A percentile compares a stretch with the other conserved stretches of the same genome.
These are phyloP conservation scores for Ulota crispa DNA, from an alignment of 225 moss, liverwort and hornwort genomes.

Conservation along the genomic window DNA sequence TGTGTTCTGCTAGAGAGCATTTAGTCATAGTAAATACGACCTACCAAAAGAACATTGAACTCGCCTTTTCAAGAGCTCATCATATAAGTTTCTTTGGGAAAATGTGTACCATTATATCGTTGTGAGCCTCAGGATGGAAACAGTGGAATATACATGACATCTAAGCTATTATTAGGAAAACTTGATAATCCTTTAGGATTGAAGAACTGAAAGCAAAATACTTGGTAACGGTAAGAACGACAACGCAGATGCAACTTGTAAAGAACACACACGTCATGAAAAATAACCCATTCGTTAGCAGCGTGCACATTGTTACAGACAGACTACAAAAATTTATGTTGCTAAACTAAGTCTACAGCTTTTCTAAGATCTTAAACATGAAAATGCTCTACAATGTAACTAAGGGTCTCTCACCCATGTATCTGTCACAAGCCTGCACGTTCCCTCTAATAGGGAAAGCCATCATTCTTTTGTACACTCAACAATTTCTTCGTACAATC, in stretches of 20 bases:
- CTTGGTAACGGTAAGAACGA: not conserved
- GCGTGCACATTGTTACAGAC: constrained; percentile 6
- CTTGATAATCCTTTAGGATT: not conserved
- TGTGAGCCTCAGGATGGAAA: no score
- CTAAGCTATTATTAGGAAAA: no score
- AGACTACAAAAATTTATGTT: constrained; percentile 18
- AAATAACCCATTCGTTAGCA: not conserved
- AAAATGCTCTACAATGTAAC: constrained; percentile 23
- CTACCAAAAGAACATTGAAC: no score
- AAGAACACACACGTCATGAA: not conserved
- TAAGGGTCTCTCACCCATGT: constrained; percentile 19
- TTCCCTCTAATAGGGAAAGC: constrained; percentile 11
- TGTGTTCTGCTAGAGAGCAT: no score
- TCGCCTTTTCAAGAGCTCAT: no score
- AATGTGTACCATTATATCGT: no score
- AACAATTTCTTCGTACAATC: constrained; percentile 9
- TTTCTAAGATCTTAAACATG: constrained; percentile 3
- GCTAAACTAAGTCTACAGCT: constrained; percentile 4
- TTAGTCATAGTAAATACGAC: no score
- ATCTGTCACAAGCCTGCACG: constrained; percentile 1
- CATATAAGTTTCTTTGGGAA: no score
- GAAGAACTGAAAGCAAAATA: not conserved
- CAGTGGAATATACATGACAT: no score
- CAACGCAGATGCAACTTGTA: not conserved
- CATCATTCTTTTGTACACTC: constrained; percentile 32